Evolutionary conservation across 148 eudicot species (phyloP).

Genomic region (Rhododendron molle): DNA sequence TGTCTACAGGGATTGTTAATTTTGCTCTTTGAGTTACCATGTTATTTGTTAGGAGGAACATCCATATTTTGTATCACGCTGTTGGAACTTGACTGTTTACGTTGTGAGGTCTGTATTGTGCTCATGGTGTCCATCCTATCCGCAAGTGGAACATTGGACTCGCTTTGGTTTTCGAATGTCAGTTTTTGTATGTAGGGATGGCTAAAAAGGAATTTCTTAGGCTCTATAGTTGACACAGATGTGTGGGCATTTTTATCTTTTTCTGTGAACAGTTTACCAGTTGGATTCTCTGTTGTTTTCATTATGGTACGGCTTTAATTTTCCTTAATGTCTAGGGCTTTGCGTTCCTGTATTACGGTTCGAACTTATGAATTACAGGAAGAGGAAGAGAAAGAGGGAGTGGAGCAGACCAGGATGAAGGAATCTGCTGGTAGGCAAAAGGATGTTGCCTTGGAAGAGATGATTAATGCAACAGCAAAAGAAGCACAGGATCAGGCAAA

Average conservation of each 20-base stretch:
- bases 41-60: not conserved
- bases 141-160: not conserved
- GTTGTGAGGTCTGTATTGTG: not conserved
- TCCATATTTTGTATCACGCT: not conserved
- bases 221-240: not conserved
- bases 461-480: constrained; percentile 21
- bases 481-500: constrained; percentile 48
- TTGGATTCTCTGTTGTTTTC: not conserved
- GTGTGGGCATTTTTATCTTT: not conserved
- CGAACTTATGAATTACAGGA: constrained; percentile 30
- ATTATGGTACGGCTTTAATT: not conserved
- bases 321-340: not conserved
- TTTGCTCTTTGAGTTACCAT: not conserved
- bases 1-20: not conserved
- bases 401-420: constrained; percentile 42
- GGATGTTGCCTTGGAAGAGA: constrained; percentile 70
- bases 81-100: not conserved
- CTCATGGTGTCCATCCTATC: not conserved
- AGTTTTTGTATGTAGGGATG: not conserved
- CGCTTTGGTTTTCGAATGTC: not conserved
- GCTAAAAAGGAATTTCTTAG: not conserved
- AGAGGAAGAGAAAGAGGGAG: constrained; percentile 65
- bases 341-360: not conserved
- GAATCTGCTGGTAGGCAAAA: constrained; percentile 36
- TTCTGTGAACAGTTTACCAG: not conserved